These are phyloP conservation scores for Sclerotinia nivalis DNA, from an alignment of 2,329 filamentous ascomycete species.

Conservation along the genomic window DNA sequence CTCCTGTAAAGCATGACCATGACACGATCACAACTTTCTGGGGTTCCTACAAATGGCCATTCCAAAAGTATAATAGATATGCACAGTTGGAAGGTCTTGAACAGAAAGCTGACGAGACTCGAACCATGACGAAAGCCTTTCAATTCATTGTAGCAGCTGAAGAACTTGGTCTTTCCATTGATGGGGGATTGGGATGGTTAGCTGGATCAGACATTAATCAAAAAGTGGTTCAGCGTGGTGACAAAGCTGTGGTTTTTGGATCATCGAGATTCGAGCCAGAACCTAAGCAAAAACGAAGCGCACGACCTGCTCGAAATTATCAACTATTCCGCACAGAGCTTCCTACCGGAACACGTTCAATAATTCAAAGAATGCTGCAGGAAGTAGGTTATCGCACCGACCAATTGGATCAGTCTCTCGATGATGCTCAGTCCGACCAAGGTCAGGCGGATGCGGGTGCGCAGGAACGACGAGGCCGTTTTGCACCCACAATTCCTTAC, in stretches of 20 bases:
- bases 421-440: not conserved
- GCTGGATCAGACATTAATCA: constrained; percentile 59
- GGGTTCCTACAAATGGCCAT: constrained; percentile 67
- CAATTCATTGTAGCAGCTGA: constrained; percentile 54
- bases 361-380: constrained; percentile 32
- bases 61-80: constrained; percentile 59
- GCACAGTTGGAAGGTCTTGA: constrained; percentile 60
- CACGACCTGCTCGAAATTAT: not conserved
- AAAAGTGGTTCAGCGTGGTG: constrained; percentile 46
- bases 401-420: constrained; percentile 22
- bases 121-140: constrained; percentile 62
- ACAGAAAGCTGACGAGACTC: constrained; percentile 62
- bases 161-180: constrained; percentile 67
- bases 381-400: constrained; percentile 36
- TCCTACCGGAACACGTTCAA: not conserved
- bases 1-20: constrained; percentile 58
- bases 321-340: not conserved
- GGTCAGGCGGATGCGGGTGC: constrained; percentile 26
- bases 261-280: constrained; percentile 43
- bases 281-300: constrained; percentile 23
- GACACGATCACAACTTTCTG: constrained; percentile 59
- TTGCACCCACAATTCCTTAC: not conserved
- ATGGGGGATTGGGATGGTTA: constrained; percentile 68
- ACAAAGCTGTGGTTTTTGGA: constrained; percentile 50
- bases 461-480: not conserved